These are phyloP conservation scores for Phalaenopsis equestris DNA, from an alignment of 106 monocot species.

Conservation along the genomic window DNA sequence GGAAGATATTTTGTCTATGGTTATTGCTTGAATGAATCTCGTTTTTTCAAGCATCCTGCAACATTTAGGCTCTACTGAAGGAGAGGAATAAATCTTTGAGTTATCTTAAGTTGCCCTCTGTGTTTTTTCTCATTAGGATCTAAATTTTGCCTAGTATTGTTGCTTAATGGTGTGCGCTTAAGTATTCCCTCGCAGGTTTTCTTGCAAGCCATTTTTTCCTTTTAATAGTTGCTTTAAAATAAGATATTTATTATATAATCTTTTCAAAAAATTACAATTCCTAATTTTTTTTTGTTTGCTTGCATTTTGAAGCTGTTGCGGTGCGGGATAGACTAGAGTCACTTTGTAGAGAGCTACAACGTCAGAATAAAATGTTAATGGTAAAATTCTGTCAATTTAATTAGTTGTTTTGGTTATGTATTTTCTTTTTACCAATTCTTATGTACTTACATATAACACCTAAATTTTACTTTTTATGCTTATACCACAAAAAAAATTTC, in stretches of 20 bases:
- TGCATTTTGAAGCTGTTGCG: constrained; percentile 66
- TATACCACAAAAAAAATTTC: no score
- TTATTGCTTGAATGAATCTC: not conserved
- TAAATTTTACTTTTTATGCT: not conserved
- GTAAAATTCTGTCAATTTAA: constrained; percentile 31
- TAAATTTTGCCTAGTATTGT: not conserved
- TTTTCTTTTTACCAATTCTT: not conserved
- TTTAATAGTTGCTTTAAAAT: constrained; percentile 1
- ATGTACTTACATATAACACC: not conserved
- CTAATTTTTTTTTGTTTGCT: not conserved
- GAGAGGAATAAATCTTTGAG: not conserved
- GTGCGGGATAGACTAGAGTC: constrained; percentile 88
- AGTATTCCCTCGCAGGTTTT: not conserved
- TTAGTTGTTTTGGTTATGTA: not conserved
- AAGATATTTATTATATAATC: not conserved
- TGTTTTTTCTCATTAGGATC: not conserved
- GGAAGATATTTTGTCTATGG: not conserved
- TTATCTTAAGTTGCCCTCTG: not conserved
- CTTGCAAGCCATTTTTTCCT: not conserved
- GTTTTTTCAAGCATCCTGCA: not conserved
- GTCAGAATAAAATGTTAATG: constrained; percentile 96
- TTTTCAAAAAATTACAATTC: constrained; percentile 1
- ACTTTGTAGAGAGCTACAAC: constrained; percentile 92
- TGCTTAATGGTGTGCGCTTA: not conserved
- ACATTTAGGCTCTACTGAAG: not conserved